Base-by-base conservation (phyloP, 805 yeast species). In the Jamesozyma gamospora region DNA sequence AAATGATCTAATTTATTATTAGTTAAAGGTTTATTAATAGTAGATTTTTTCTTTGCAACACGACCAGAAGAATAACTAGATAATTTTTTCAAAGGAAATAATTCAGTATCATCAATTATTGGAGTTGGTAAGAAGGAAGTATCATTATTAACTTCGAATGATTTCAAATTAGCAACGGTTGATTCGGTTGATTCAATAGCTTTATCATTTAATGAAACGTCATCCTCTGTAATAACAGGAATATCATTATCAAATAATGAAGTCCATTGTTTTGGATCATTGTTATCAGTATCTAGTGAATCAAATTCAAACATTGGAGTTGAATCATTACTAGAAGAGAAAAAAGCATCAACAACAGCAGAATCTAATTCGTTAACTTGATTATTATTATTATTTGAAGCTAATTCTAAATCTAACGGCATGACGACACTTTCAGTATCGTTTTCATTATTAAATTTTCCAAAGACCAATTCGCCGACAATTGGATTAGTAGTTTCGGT, bases 341-440 rank as follows among this genome's bases (percentile, higher is more conserved):
- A 63, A 32, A 63, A 52, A 14, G 75, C 75, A 51, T 75, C 81
- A 50, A 79, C 79, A 73, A 78, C 72, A 41, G 83, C 79, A 50
- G 77, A 66, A 47, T 70, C 74, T 51, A 79, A 64, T 46, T 72
- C 52, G 14, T 37, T 32, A 24, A 29, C 19, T 12, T 15, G 18
- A 13, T 14, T 10, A 24, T 7, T 6, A 26, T 16, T 16, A 26
- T 14, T 15, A 12, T 31, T 42, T 15, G 41, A 37, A 31, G 16
- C 39, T 18, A 42, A 17, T 12, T 34, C 35, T n/a, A 39, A 35
- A n/a, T 38, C 19, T 13, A 35, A 17, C n/a, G 30, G 34, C 8
- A 32, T 9, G 3, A 15, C 17, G 14, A 8, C 18, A 25, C 4
- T 10, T 17, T 41, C 39, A 27, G 29, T 2, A 12, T 17, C n/a